A percentile compares a stretch with the other conserved stretches of the same genome.
phyloP scores from a whole-genome alignment of 306 rosid genomes.

The Cotoneaster glaucophyllus region DNA sequence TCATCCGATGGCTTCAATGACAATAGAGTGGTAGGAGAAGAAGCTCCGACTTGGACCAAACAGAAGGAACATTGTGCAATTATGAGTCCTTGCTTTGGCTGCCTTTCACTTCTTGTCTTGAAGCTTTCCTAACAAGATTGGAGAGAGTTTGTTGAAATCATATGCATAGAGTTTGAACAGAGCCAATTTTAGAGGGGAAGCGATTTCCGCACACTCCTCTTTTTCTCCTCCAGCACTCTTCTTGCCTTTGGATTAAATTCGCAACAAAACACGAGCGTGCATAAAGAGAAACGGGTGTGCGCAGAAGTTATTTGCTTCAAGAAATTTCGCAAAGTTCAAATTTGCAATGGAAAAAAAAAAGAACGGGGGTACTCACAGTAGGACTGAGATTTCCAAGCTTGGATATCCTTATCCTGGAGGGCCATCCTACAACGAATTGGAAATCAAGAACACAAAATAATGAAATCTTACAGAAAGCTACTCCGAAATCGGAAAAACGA shows the following conservation, averaged over 20 bases:
- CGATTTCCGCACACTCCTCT: too few relatives aligned
- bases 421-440: conserved; percentile 19
- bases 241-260: background rate
- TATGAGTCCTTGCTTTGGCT: conserved; percentile 8
- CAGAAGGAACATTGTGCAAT: conserved; percentile 30
- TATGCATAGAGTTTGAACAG: background rate
- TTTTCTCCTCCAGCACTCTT: too few relatives aligned
- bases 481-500: background rate
- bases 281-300: background rate
- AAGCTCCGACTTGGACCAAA: conserved; percentile 18
- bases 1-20: conserved; percentile 15
- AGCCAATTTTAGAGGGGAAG: too few relatives aligned
- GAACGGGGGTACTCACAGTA: conserved; percentile 18
- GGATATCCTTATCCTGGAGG: conserved; percentile 12
- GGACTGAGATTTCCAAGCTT: conserved; percentile 12
- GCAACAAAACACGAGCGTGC: background rate
- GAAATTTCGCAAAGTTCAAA: background rate
- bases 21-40: conserved; percentile 16
- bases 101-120: conserved; percentile 26
- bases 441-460: background rate
- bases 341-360: background rate
- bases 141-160: background rate
- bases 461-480: background rate
- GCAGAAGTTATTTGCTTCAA: background rate
- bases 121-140: conserved; percentile 40